Evolutionary conservation across 805 yeast species (phyloP).

Genomic region (Starmerella sirachaensis): DNA sequence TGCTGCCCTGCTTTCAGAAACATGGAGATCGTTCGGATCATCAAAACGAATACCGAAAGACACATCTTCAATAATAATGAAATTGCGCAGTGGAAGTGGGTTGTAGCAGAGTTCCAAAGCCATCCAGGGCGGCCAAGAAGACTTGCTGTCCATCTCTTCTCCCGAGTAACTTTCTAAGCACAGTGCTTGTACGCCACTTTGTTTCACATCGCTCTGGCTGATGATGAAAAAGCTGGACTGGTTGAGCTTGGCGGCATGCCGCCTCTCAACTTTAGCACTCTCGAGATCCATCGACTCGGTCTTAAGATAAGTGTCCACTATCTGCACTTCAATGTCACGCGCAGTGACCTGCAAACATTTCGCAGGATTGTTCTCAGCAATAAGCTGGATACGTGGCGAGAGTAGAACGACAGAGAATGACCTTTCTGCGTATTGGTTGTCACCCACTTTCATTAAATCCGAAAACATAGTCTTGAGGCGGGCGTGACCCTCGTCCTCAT

Average conservation of each 20-base stretch:
- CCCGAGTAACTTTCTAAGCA: slow-evolving; percentile 47
- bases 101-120: slow-evolving; percentile 59
- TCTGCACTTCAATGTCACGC: slow-evolving; percentile 56
- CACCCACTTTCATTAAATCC: slow-evolving; percentile 36
- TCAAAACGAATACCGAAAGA: slow-evolving; percentile 53
- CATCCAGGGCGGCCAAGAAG: slow-evolving; percentile 81
- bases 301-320: slow-evolving; percentile 48
- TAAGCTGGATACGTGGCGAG: slow-evolving; percentile 73
- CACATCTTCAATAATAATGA: slow-evolving; percentile 50
- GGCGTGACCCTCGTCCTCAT: slow-evolving; percentile 1
- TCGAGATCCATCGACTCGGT: slow-evolving; percentile 31
- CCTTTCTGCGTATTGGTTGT: slow-evolving; percentile 32
- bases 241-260: slow-evolving; percentile 56
- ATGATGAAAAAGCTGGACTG: slow-evolving; percentile 66
- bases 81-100: slow-evolving; percentile 35
- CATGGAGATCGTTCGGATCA: slow-evolving; percentile 38
- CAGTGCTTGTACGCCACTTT: slow-evolving; percentile 48
- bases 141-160: slow-evolving; percentile 30
- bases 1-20: slow-evolving; percentile 18
- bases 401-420: slow-evolving; percentile 56
- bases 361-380: slow-evolving; percentile 39
- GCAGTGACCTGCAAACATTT: slow-evolving; percentile 60
- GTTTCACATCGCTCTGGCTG: slow-evolving; percentile 39
- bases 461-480: slow-evolving; percentile 22
- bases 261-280: slow-evolving; percentile 43